Percentiles rank a stretch among this genome's conserved stretches.
Evolutionary conservation across 2,329 filamentous ascomycete genomes (phyloP).

Genomic region (Tolypocladium amazonense): DNA sequence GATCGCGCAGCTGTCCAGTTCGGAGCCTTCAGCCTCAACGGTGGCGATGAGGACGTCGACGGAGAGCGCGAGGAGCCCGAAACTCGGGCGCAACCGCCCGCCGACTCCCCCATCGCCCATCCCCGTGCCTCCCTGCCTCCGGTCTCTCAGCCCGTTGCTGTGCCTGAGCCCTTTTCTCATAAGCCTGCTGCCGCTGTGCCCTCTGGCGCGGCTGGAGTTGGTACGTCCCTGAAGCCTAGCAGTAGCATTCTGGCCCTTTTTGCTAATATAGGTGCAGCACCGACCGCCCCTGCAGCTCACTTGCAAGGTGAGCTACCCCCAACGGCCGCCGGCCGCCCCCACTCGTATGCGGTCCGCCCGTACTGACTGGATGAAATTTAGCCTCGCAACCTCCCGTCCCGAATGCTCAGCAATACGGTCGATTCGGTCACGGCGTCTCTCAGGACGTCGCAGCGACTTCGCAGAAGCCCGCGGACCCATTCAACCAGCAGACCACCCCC

Average conservation of each 20-base stretch:
- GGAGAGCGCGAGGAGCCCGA: conserved; percentile 92
- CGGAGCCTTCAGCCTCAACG: conserved; percentile 85
- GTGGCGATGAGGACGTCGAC: conserved; percentile 77
- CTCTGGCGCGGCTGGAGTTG: conserved; percentile 23
- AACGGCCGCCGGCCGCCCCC: neutral
- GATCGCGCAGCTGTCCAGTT: conserved; percentile 92
- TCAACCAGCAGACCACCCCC: conserved; percentile 59
- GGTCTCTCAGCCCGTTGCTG: conserved; percentile 41
- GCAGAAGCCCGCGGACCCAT: conserved; percentile 82
- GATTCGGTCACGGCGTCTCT: conserved; percentile 52
- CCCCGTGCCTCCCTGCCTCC: conserved; percentile 83
- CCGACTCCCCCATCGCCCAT: conserved; percentile 79
- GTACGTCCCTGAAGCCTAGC: conserved; percentile 12
- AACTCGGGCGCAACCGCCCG: conserved; percentile 84
- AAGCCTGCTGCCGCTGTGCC: conserved; percentile 39
- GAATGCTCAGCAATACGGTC: conserved; percentile 56
- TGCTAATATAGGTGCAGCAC: conserved; percentile 6
- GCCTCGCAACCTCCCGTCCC: conserved; percentile 39
- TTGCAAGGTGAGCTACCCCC: conserved; percentile 13
- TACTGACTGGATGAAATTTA: conserved; percentile 7
- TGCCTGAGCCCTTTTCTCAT: conserved; percentile 46
- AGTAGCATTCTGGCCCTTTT: conserved; percentile 5
- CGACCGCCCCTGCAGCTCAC: conserved; percentile 12
- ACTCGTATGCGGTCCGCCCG: neutral
- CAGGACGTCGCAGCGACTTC: conserved; percentile 47